A percentile compares a stretch with the other conserved stretches of the same genome.
These are phyloP conservation scores for Zygoascus ofunaensis DNA, from an alignment of 805 yeast genomes.

Conservation along the genomic window DNA sequence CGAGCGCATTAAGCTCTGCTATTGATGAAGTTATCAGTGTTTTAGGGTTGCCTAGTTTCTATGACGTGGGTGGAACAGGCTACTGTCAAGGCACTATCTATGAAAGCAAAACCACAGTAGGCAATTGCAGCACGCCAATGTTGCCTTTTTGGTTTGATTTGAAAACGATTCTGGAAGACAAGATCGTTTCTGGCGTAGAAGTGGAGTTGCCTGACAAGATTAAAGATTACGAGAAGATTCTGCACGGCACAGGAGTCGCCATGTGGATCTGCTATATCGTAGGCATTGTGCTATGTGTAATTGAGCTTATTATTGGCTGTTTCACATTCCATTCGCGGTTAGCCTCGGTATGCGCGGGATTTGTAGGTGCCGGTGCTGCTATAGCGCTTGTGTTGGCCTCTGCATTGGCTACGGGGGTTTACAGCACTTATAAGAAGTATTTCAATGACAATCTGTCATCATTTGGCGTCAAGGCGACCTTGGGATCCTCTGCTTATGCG, in stretches of 20 bases:
- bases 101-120: slow-evolving; percentile 25
- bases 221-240: slow-evolving; percentile 35
- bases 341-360: slow-evolving; percentile 37
- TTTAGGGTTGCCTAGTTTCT: slow-evolving; percentile 38
- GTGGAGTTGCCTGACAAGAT: slow-evolving; percentile 48
- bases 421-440: slow-evolving; percentile 37
- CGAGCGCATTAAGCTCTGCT: slow-evolving; percentile 11
- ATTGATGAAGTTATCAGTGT: slow-evolving; percentile 15
- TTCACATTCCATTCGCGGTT: slow-evolving; percentile 39
- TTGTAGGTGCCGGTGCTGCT: slow-evolving; percentile 34
- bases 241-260: slow-evolving; percentile 44
- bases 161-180: slow-evolving; percentile 26
- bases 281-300: slow-evolving; percentile 37
- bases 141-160: slow-evolving; percentile 53
- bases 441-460: slow-evolving; percentile 40
- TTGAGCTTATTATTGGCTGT: slow-evolving; percentile 32
- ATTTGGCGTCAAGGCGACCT: slow-evolving; percentile 47
- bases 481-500: slow-evolving; percentile 46
- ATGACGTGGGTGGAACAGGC: slow-evolving; percentile 55
- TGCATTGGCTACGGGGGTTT: slow-evolving; percentile 58
- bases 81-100: slow-evolving; percentile 42
- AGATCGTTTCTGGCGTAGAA: slow-evolving; percentile 19
- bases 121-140: slow-evolving; percentile 46
- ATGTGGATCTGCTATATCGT: slow-evolving; percentile 48
- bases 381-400: slow-evolving; percentile 34